phyloP scores from a whole-genome alignment of 495 filamentous ascomycete species.

The Penicillium maclennaniae region DNA sequence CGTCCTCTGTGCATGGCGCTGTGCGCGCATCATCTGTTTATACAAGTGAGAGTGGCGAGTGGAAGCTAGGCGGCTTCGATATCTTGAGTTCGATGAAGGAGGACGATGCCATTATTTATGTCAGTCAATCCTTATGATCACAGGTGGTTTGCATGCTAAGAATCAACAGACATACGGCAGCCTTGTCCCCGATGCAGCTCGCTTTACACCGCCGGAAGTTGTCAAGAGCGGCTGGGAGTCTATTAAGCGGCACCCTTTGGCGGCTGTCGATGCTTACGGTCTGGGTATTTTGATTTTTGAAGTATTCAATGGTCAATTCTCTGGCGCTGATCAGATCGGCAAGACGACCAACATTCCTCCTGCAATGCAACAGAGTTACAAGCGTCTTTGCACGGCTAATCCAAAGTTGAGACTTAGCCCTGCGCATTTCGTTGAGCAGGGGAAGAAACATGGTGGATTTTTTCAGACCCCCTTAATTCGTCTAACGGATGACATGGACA shows the following conservation, averaged over 20 bases:
- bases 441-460: conserved; percentile 74
- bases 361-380: conserved; percentile 84
- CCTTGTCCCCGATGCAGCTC: conserved; percentile 73
- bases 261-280: conserved; percentile 81
- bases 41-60: conserved; percentile 92
- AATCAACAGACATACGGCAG: conserved; percentile 70
- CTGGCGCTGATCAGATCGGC: conserved; percentile 67
- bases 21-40: conserved; percentile 82
- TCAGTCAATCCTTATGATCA: conserved; percentile 36
- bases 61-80: conserved; percentile 94
- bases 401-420: conserved; percentile 83
- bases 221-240: conserved; percentile 82
- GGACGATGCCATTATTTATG: conserved; percentile 87
- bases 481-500: conserved; percentile 87
- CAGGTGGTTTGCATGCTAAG: conserved; percentile 5
- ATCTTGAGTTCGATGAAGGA: conserved; percentile 92
- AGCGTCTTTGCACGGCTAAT: conserved; percentile 79
- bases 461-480: conserved; percentile 91
- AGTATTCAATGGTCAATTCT: conserved; percentile 80
- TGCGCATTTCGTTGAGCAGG: conserved; percentile 85
- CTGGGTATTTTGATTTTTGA: conserved; percentile 84
- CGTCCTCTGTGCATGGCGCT: conserved; percentile 82
- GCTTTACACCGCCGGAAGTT: conserved; percentile 83
- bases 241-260: conserved; percentile 76
- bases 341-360: conserved; percentile 85